Percentiles rank a stretch among this genome's conserved stretches.
Conservation (phyloP, 192 early-diverging fungal genomes). For the Backusella circina region DNA sequence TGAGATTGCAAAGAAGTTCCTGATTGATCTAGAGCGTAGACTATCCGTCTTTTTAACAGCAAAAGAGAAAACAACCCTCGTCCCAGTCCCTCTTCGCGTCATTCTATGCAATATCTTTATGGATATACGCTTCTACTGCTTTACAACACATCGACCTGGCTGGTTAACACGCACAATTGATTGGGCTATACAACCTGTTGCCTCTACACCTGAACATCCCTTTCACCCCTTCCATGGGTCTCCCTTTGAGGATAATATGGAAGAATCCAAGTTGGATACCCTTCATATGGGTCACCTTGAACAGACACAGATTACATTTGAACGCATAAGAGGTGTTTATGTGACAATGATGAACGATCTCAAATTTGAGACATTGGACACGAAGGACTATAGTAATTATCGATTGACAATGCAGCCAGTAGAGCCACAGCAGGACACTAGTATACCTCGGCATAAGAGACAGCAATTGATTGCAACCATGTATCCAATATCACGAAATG, state of each 20-base stretch:
- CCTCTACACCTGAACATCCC: constrained; percentile 8
- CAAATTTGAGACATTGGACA: background rate
- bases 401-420: background rate
- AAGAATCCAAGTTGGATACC: background rate
- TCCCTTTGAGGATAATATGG: background rate
- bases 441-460: background rate
- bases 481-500: constrained; percentile 7
- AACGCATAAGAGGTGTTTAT: constrained; percentile 29
- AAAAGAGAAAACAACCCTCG: constrained; percentile 43
- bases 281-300: constrained; percentile 34
- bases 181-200: constrained; percentile 39
- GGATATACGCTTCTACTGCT: constrained; percentile 55
- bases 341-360: background rate
- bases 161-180: constrained; percentile 50
- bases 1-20: constrained; percentile 51
- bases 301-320: constrained; percentile 41
- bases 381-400: background rate
- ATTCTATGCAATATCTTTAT: constrained; percentile 46
- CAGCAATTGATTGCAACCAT: background rate
- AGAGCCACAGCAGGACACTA: no score
- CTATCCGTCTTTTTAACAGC: constrained; percentile 44
- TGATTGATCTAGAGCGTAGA: constrained; percentile 50
- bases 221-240: background rate
- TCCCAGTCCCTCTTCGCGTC: constrained; percentile 48
- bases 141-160: constrained; percentile 49